phyloP scores from a whole-genome alignment of 2,329 filamentous ascomycete genomes.

The Aspergillus tanneri region DNA sequence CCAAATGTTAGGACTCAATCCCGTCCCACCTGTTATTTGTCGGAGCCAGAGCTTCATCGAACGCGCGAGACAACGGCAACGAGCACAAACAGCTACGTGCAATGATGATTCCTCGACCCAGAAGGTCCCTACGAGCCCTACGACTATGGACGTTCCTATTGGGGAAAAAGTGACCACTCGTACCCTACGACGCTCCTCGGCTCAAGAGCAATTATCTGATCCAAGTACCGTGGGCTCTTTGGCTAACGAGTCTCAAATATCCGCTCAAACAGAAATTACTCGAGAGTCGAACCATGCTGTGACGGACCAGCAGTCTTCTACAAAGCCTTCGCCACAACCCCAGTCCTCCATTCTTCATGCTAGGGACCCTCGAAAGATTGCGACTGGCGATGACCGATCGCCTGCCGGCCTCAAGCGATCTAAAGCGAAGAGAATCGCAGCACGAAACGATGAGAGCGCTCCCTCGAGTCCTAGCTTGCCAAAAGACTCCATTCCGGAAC shows the following conservation, averaged over 20 bases:
- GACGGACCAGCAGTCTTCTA: slow-evolving; percentile 23
- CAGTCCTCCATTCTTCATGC: slow-evolving; percentile 36
- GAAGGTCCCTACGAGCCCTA: slow-evolving; percentile 49
- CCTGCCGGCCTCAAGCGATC: slow-evolving; percentile 39
- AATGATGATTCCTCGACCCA: slow-evolving; percentile 27
- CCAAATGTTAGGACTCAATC: slow-evolving; percentile 70
- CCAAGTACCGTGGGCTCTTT: slow-evolving; percentile 33
- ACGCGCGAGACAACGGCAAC: slow-evolving; percentile 39
- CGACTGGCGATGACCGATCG: slow-evolving; percentile 30
- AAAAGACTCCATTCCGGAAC: slow-evolving; percentile 23
- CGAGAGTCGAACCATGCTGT: slow-evolving; percentile 35
- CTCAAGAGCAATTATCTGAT: slow-evolving; percentile 32
- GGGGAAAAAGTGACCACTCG: slow-evolving; percentile 56
- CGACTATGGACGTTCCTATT: slow-evolving; percentile 61
- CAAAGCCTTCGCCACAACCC: slow-evolving; percentile 23
- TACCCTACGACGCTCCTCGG: slow-evolving; percentile 41
- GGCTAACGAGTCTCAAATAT: slow-evolving; percentile 28
- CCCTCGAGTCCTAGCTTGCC: slow-evolving; percentile 29
- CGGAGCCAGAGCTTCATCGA: slow-evolving; percentile 55
- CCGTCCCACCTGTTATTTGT: slow-evolving; percentile 60
- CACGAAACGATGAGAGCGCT: slow-evolving; percentile 38
- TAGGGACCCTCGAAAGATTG: slow-evolving; percentile 23
- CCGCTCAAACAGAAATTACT: slow-evolving; percentile 33
- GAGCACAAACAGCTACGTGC: slow-evolving; percentile 24
- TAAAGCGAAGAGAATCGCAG: slow-evolving; percentile 42